Evolutionary conservation across 805 yeast species (phyloP).

Genomic region (Candida argentea): DNA sequence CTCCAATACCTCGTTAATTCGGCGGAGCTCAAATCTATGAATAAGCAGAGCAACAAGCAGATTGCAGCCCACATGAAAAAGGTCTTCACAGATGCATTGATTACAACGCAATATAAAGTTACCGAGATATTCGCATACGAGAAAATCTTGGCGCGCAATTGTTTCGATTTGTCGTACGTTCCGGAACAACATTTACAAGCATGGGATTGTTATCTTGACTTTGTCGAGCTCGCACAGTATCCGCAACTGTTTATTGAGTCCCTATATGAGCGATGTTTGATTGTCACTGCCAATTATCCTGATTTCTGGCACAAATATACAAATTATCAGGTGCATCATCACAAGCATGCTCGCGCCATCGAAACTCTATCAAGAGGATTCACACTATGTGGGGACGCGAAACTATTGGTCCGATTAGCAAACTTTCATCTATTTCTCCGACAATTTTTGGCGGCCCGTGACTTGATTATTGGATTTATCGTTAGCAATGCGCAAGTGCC

Average conservation of each 20-base stretch:
- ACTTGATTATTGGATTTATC: slow-evolving; percentile 19
- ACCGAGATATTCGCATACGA: slow-evolving; percentile 44
- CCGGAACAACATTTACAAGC: slow-evolving; percentile 39
- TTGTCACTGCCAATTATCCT: slow-evolving; percentile 34
- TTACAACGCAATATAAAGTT: slow-evolving; percentile 43
- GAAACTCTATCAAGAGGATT: slow-evolving; percentile 28
- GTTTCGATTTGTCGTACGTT: slow-evolving; percentile 22
- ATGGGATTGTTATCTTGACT: slow-evolving; percentile 52
- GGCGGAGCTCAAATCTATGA: slow-evolving; percentile 8
- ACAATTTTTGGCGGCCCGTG: slow-evolving; percentile 28
- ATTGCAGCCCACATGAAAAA: slow-evolving; percentile 32
- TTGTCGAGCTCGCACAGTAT: slow-evolving; percentile 32
- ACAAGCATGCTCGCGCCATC: slow-evolving; percentile 26
- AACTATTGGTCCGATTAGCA: slow-evolving; percentile 28
- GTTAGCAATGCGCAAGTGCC: slow-evolving; percentile 14
- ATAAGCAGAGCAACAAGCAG: slow-evolving; percentile 11
- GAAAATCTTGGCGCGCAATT: slow-evolving; percentile 21
- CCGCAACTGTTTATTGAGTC: slow-evolving; percentile 16
- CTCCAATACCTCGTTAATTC: slow-evolving; percentile 9
- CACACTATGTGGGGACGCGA: slow-evolving; percentile 14
- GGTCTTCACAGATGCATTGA: slow-evolving; percentile 40
- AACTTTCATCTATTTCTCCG: slow-evolving; percentile 34
- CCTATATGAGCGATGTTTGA: slow-evolving; percentile 39
- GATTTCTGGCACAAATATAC: slow-evolving; percentile 42
- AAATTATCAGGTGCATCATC: slow-evolving; percentile 25